Percentiles rank a stretch among this genome's conserved stretches.
Evolutionary conservation across 805 yeast species (phyloP).

Genomic region (Candida pseudoglaebosa): DNA sequence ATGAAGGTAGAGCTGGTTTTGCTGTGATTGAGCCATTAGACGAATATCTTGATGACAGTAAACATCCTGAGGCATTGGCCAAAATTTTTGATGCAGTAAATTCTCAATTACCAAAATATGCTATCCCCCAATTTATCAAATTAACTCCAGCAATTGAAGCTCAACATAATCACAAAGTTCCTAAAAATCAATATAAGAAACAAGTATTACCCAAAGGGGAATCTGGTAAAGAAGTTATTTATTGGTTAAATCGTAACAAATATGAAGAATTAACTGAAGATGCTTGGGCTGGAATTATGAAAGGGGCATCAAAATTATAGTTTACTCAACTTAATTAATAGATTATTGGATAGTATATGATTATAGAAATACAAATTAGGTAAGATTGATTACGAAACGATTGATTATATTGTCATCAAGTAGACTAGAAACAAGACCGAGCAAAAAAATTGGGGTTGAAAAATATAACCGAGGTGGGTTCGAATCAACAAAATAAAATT

Average conservation of each 20-base stretch:
- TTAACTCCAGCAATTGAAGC: slow-evolving; percentile 57
- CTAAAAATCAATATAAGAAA: slow-evolving; percentile 63
- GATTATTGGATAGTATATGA: neutral
- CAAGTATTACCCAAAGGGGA: slow-evolving; percentile 69
- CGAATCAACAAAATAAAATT: too few species aligned
- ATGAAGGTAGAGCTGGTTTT: slow-evolving; percentile 94
- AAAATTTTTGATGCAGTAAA: slow-evolving; percentile 25
- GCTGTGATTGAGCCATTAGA: slow-evolving; percentile 63
- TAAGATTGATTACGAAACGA: too few species aligned
- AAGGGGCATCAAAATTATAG: slow-evolving; percentile 38
- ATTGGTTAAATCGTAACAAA: slow-evolving; percentile 58
- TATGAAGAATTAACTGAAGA: slow-evolving; percentile 56
- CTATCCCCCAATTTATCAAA: slow-evolving; percentile 79
- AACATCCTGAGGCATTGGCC: slow-evolving; percentile 33
- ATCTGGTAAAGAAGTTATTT: slow-evolving; percentile 55
- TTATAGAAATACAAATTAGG: neutral
- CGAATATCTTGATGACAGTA: slow-evolving; percentile 19
- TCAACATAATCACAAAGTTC: slow-evolving; percentile 80
- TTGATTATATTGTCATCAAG: neutral
- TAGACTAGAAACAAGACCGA: too few species aligned
- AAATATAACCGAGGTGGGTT: too few species aligned
- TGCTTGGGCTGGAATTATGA: slow-evolving; percentile 48
- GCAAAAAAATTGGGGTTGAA: too few species aligned
- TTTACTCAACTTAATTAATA: neutral
- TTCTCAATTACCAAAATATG: slow-evolving; percentile 69